Evolutionary conservation across 1,139 yeast species (phyloP), one percentile per base, ranked within the genome.

Genomic region (Suhomyces wounanorum): DNA sequence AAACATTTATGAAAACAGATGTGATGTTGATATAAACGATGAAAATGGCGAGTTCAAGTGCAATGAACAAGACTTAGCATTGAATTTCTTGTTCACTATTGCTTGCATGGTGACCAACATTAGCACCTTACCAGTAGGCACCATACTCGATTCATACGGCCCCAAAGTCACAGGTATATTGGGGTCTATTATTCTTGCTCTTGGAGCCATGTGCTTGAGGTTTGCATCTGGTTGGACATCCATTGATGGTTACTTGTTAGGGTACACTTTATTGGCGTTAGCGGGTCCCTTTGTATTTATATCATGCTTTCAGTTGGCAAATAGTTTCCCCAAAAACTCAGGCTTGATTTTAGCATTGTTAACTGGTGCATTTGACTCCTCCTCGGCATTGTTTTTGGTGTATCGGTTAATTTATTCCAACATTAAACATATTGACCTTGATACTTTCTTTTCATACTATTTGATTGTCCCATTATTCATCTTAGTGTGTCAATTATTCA

Each of bases 31-130:
- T 23, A 41, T 53, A 25, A 44, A 45, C 16, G 48, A 57, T 17
- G 53, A 52, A 17, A 17, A 21, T 28, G 57, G 55, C n/a, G 47
- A 21, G 3, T 49, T 60, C 1, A 58, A 67, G 1, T 92, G 97
- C 68, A 73, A 78, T 14, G 82, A 79, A 26, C 96, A 91, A 67
- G 97, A 92, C 64, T 73, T 90, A 61, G 81, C 89, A 52, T 76
- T 92, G 55, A 92, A 92, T 66, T 78, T 83, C 61, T 81, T 91
- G 77, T 92, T 91, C 70, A 87, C 96, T 0, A 74, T 85, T 36
- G 95, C 96, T 35, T 94, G 97, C 14, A 92, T 88, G 63, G 81
- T 87, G 8, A 90, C 97, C n/a, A 91, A 90, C 63, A 81, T 87
- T 8, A 82, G 86, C 45, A 95, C 97, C 0, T 75, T 92, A 51